A percentile compares a stretch with the other conserved stretches of the same genome.
phyloP scores from a whole-genome alignment of 2,329 filamentous ascomycete species.

The Fusarium neocosmosporiellum region DNA sequence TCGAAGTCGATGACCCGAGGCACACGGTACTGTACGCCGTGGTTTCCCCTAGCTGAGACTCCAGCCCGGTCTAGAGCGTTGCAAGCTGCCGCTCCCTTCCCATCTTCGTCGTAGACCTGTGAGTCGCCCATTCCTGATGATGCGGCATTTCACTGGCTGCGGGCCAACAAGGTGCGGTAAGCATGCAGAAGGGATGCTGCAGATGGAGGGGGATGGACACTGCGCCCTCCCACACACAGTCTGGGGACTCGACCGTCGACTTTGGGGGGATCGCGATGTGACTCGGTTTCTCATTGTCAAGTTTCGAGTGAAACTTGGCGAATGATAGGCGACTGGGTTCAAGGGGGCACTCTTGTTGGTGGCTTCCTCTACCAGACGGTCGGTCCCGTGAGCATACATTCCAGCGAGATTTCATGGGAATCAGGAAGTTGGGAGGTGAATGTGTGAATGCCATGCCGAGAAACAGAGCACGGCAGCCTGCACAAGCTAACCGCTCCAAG shows the following conservation, averaged over 20 bases:
- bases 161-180: constrained; percentile 27
- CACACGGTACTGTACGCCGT: not conserved
- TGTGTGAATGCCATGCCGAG: constrained; percentile 8
- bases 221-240: not conserved
- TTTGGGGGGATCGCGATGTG: not conserved
- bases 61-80: constrained; percentile 20
- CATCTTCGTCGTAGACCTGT: constrained; percentile 4
- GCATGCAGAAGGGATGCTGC: constrained; percentile 9
- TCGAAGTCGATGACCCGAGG: not conserved
- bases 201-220: not conserved
- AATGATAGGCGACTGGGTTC: not conserved
- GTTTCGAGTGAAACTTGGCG: not conserved
- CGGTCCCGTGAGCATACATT: not conserved
- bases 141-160: constrained; percentile 15
- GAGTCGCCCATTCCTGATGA: constrained; percentile 15
- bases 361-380: constrained; percentile 1
- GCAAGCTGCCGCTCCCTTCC: constrained; percentile 12
- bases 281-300: not conserved
- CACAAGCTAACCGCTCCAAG: constrained; percentile 1
- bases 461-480: not conserved
- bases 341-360: not conserved
- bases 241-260: not conserved
- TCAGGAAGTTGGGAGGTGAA: not conserved
- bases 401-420: constrained; percentile 5
- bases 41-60: constrained; percentile 2